phyloP scores from a whole-genome alignment of 257 asterid genomes.

The Plantago major region DNA sequence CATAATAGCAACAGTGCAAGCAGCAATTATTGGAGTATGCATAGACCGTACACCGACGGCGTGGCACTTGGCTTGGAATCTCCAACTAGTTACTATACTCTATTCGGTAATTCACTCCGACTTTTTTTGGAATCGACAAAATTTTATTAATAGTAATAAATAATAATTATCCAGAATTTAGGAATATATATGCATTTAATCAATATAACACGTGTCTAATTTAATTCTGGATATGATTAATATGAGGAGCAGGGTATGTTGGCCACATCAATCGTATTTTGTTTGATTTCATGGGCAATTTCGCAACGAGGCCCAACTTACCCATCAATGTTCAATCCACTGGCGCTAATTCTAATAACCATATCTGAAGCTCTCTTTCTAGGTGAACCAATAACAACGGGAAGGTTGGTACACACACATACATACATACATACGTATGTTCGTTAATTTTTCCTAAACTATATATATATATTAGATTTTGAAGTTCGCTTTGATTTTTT shows the following conservation, averaged over 20 bases:
- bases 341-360: slow-evolving; percentile 39
- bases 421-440: no score
- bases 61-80: slow-evolving; percentile 49
- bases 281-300: slow-evolving; percentile 45
- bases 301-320: slow-evolving; percentile 56
- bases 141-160: no score
- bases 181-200: no score
- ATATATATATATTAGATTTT: no score
- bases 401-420: slow-evolving; percentile 33
- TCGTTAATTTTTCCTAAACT: no score
- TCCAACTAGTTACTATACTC: slow-evolving; percentile 49
- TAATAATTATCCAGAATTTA: no score
- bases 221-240: neutral
- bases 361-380: slow-evolving; percentile 40
- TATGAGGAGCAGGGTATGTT: slow-evolving; percentile 38
- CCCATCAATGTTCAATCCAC: slow-evolving; percentile 73
- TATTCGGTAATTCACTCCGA: slow-evolving; percentile 49
- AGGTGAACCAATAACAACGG: slow-evolving; percentile 25
- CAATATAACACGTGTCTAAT: neutral
- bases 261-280: slow-evolving; percentile 49
- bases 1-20: slow-evolving; percentile 43
- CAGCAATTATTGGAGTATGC: slow-evolving; percentile 34
- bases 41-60: slow-evolving; percentile 31
- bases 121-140: no score
- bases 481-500: no score